Conservation (phyloP, 305 asterid species). For the Fraxinus dipetala region DNA sequence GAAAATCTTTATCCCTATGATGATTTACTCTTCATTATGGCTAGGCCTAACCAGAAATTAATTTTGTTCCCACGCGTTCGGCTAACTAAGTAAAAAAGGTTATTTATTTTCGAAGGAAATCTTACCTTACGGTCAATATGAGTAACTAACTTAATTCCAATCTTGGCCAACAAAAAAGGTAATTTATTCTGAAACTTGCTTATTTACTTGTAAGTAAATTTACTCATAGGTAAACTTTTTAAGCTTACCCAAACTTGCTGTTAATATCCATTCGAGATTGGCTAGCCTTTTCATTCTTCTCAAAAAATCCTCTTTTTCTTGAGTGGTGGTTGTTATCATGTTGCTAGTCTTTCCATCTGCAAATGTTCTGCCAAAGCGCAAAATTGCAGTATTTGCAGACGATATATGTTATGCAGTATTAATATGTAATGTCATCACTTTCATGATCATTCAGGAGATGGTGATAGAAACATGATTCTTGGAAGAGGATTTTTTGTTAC, state of each 20-base stretch:
- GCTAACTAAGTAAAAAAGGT: background rate
- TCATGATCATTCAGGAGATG: conserved; percentile 67
- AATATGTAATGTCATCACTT: conserved; percentile 13
- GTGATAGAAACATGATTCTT: conserved; percentile 97
- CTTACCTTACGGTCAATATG: background rate
- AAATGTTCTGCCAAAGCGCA: background rate
- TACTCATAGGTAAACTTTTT: background rate
- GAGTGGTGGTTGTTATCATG: background rate
- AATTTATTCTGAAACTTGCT: background rate
- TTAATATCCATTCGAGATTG: background rate
- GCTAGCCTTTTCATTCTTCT: background rate
- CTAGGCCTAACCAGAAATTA: background rate
- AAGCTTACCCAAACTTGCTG: background rate
- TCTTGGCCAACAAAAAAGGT: background rate
- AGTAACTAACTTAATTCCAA: background rate
- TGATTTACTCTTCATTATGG: background rate
- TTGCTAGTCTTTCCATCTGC: background rate
- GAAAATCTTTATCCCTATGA: background rate
- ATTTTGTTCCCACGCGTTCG: background rate
- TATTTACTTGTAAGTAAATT: background rate
- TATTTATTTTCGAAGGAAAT: background rate
- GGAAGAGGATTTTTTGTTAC: conserved; percentile 87
- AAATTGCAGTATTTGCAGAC: background rate
- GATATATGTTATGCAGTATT: background rate
- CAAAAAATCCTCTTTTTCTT: background rate